Evolutionary conservation across 169 alveolate genomes (phyloP).

Genomic region (Plasmodium chabaudi): DNA sequence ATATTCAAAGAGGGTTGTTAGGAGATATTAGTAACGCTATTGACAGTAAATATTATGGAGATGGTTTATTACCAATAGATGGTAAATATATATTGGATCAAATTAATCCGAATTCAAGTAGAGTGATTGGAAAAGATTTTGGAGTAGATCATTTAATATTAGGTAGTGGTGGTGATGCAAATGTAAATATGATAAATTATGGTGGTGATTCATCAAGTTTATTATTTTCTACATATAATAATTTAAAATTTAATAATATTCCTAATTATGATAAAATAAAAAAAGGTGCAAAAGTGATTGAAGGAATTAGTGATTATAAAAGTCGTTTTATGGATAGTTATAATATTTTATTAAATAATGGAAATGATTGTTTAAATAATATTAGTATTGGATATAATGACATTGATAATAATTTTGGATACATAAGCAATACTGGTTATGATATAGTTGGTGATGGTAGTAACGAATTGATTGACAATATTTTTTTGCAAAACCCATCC

Average conservation of each 20-base stretch:
- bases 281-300: constrained; percentile 18
- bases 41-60: background rate
- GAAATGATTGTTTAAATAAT: background rate
- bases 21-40: background rate
- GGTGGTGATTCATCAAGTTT: background rate
- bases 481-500: background rate
- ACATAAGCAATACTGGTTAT: background rate
- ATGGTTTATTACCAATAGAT: constrained; percentile 5
- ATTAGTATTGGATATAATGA: background rate
- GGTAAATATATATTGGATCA: background rate
- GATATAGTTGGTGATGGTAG: background rate
- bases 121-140: constrained; percentile 55
- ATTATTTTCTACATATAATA: constrained; percentile 6
- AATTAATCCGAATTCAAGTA: background rate
- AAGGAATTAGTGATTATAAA: background rate
- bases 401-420: background rate
- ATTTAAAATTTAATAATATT: constrained; percentile 27
- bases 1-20: background rate
- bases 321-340: background rate
- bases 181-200: background rate
- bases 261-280: constrained; percentile 55
- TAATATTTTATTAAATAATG: constrained; percentile 9
- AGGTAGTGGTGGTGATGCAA: constrained; percentile 10
- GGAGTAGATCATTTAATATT: constrained; percentile 51
- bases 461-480: background rate